These are phyloP conservation scores for Chenopodium formosanum DNA, from an alignment of 148 eudicot genomes.

Conservation along the genomic window DNA sequence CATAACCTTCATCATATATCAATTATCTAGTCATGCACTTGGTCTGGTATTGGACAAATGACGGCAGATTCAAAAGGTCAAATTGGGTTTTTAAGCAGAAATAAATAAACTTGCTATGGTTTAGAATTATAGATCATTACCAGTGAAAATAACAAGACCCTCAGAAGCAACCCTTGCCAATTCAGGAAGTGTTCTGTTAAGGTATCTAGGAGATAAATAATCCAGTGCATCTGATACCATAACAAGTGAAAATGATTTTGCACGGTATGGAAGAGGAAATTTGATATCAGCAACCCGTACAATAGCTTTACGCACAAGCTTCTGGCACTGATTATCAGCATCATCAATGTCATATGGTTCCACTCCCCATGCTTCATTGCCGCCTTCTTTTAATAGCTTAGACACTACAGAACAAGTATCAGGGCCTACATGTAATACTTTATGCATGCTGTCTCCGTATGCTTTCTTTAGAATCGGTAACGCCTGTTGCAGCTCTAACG, in stretches of 20 bases:
- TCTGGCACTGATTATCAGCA: constrained; percentile 35
- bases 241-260: constrained; percentile 38
- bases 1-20: background rate
- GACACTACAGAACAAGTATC: constrained; percentile 45
- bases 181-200: constrained; percentile 51
- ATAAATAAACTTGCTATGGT: background rate
- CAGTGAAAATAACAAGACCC: constrained; percentile 42
- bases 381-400: constrained; percentile 35
- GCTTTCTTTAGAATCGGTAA: constrained; percentile 38
- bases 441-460: constrained; percentile 37
- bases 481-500: constrained; percentile 36
- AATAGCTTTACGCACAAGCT: constrained; percentile 31
- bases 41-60: background rate
- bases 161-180: constrained; percentile 44
- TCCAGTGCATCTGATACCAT: constrained; percentile 41
- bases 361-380: constrained; percentile 42
- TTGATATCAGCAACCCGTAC: constrained; percentile 40
- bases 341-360: constrained; percentile 50
- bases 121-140: constrained; percentile 11
- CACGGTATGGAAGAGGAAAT: constrained; percentile 41
- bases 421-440: constrained; percentile 48
- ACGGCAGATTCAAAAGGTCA: background rate
- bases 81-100: background rate
- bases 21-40: background rate
- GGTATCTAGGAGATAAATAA: constrained; percentile 41